phyloP scores from a whole-genome alignment of 345 rosid species.

The Schrenkiella parvula region DNA sequence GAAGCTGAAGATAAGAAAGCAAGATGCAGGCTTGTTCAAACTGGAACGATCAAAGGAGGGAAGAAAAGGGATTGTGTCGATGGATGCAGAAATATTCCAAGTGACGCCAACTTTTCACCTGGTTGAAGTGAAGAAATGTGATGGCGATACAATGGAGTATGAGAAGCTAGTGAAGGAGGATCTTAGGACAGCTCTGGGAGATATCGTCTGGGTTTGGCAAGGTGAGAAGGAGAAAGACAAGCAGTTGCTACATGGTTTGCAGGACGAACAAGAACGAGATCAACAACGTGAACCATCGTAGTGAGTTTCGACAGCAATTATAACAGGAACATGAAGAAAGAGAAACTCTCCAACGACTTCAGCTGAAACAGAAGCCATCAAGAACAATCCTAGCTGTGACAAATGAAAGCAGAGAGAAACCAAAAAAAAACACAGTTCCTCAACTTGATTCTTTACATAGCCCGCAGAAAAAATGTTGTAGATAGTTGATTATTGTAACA shows the following conservation, averaged over 20 bases:
- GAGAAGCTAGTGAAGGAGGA: constrained; percentile 55
- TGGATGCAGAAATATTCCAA: constrained; percentile 72
- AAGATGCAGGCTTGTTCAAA: constrained; percentile 62
- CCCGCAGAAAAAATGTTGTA: too few relatives aligned
- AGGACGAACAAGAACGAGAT: constrained; percentile 1
- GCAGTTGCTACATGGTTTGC: constrained; percentile 1
- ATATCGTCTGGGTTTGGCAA: constrained; percentile 84
- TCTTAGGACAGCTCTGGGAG: constrained; percentile 60
- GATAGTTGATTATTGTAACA: constrained; percentile 9
- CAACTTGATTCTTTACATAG: too few relatives aligned
- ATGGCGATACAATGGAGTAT: constrained; percentile 74
- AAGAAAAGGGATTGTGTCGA: constrained; percentile 53
- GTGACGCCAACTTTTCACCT: constrained; percentile 55
- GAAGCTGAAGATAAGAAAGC: constrained; percentile 59
- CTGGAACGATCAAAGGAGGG: constrained; percentile 62
- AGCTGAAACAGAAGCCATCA: constrained; percentile 3
- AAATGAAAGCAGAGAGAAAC: too few relatives aligned
- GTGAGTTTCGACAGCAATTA: neutral
- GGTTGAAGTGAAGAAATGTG: constrained; percentile 70
- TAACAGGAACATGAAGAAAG: neutral
- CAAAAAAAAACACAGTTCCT: too few relatives aligned
- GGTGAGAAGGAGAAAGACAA: constrained; percentile 45
- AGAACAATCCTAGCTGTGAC: neutral
- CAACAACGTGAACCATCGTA: neutral
- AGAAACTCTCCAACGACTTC: neutral